Percentiles rank a stretch among this genome's conserved stretches.
These are phyloP conservation scores for Poterioochromonas sp. DNA, from an alignment of 352 stramenopile genomes.

Conservation along the genomic window DNA sequence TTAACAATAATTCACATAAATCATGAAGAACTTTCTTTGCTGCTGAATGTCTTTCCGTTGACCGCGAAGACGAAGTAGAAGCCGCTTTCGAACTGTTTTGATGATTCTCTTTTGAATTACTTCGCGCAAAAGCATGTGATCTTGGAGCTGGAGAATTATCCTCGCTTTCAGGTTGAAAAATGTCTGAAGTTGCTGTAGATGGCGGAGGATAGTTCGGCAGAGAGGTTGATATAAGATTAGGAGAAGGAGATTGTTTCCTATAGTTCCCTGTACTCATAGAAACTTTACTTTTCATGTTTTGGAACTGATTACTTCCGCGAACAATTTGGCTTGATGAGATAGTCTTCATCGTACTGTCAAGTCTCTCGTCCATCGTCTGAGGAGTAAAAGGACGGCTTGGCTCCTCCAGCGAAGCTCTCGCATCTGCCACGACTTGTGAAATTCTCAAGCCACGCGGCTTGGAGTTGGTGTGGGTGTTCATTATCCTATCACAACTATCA, in stretches of 20 bases:
- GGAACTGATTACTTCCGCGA: too few relatives aligned
- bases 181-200: background rate
- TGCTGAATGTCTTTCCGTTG: background rate
- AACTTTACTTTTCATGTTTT: too few relatives aligned
- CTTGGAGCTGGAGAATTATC: background rate
- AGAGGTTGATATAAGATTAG: background rate
- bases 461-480: too few relatives aligned
- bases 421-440: background rate
- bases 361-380: background rate
- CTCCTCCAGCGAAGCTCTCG: background rate
- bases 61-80: background rate
- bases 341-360: too few relatives aligned
- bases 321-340: too few relatives aligned
- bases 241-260: background rate
- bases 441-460: too few relatives aligned
- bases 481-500: too few relatives aligned
- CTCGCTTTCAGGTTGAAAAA: background rate
- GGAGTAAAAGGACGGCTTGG: background rate
- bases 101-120: background rate
- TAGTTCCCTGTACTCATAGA: too few relatives aligned
- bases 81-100: background rate
- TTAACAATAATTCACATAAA: background rate
- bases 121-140: background rate
- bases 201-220: background rate
- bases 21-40: background rate